A percentile compares a stretch with the other conserved stretches of the same genome.
phyloP scores from a whole-genome alignment of 2,329 filamentous ascomycete genomes.

The Apiospora koreana region DNA sequence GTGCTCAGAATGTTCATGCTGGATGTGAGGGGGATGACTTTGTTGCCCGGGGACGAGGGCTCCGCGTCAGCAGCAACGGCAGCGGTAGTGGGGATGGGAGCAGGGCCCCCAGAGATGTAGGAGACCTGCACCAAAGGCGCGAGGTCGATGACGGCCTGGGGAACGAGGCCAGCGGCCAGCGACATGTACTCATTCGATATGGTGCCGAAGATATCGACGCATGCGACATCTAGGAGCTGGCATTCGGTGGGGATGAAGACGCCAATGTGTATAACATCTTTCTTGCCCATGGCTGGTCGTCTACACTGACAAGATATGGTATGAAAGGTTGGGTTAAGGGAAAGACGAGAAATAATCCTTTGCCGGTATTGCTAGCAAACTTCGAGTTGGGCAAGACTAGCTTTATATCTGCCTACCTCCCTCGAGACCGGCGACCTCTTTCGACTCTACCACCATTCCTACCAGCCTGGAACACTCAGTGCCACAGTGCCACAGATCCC shows the following conservation, averaged over 20 bases:
- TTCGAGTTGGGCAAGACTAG: background rate
- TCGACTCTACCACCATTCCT: background rate
- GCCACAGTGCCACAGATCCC: background rate
- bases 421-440: background rate
- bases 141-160: conserved; percentile 37
- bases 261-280: conserved; percentile 42
- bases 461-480: background rate
- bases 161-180: conserved; percentile 31
- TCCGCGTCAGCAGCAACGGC: background rate
- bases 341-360: background rate
- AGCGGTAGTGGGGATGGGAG: background rate
- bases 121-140: conserved; percentile 45
- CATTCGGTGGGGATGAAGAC: conserved; percentile 49
- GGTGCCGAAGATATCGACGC: conserved; percentile 50
- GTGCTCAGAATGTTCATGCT: conserved; percentile 40
- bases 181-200: conserved; percentile 48
- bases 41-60: background rate
- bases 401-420: background rate
- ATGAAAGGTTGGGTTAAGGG: background rate
- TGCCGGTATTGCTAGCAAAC: background rate
- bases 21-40: conserved; percentile 43
- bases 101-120: conserved; percentile 45
- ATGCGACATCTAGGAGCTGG: conserved; percentile 53
- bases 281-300: conserved; percentile 1
- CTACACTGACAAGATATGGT: background rate